Base-by-base conservation (phyloP, 1,139 yeast species). In the Yamadazyma friedrichii region DNA sequence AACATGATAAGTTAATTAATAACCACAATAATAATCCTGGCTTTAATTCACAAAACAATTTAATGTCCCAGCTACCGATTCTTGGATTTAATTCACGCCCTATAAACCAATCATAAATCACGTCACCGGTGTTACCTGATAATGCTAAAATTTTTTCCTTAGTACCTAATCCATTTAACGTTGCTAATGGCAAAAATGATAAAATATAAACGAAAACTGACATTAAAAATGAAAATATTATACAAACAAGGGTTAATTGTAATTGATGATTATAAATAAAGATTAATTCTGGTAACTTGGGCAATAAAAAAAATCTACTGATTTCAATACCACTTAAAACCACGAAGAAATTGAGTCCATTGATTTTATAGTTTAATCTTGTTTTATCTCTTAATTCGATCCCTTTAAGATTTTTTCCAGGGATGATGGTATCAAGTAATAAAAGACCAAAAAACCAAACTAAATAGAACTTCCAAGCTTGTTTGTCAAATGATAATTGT, bases 21-120 rank as follows among this genome's bases (percentile, higher is more conserved):
- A 84, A 65, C 96, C 98, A 91, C 36, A 93, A 69, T 43, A 91
- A 67, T 76, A 94, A 73, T 2, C 98, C 99, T 0, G 99, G 99
- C 54, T 96, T 80, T 64, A 94, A 76, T 62, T 93, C 99, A 61
- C 96, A 88, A 56, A 87, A 94, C 51, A 89, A 65, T 63, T 93
- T 93, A 58, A 93, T 81, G 59, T 93, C 98, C 75, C 91, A 80
- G 1, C 76, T 57, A 0, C 95, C 95, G 42, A 88, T 68, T 52
- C 98, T 74, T 26, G 98, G 98, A 58, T 94, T 94, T 57, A 94
- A 71, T 61, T 93, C 98, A 41, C 98, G 78, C 24, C 99, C 99
- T 59, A 93, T 89, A 58, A 88, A 94, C 96, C 97, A 93, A 62
- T 93, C 97, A 59, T 87, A 93, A 24, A 91, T 54, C 1, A 65